Evolutionary conservation across 805 yeast genomes (phyloP).

Genomic region (Candida ulmi): DNA sequence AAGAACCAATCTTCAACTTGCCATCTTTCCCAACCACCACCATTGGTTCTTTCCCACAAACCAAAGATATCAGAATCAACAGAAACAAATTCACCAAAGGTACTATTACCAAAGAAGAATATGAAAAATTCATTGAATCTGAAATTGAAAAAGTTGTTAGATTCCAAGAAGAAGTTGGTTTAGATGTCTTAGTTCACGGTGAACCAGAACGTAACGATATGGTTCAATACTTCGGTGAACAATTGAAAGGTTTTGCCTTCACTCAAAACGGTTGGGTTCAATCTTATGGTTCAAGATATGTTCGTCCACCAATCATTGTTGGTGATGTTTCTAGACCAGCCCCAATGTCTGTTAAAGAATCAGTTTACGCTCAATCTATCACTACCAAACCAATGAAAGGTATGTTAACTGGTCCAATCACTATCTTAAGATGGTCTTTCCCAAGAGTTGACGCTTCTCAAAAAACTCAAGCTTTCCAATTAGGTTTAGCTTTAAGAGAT

Average conservation of each 20-base stretch:
- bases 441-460: constrained; percentile 98
- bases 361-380: constrained; percentile 96
- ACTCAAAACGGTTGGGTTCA: constrained; percentile 99
- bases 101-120: constrained; percentile 88
- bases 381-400: constrained; percentile 97
- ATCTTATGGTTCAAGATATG: constrained; percentile 99
- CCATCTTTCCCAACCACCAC: constrained; percentile 99
- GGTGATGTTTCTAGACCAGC: constrained; percentile 99
- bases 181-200: constrained; percentile 98
- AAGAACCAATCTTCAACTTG: constrained; percentile 81
- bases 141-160: constrained; percentile 94
- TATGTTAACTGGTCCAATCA: constrained; percentile 99
- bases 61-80: constrained; percentile 97
- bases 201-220: constrained; percentile 99
- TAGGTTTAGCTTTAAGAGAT: constrained; percentile 96
- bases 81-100: constrained; percentile 99
- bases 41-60: constrained; percentile 99
- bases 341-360: constrained; percentile 98
- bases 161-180: constrained; percentile 99
- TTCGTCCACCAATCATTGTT: constrained; percentile 98
- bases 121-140: constrained; percentile 93
- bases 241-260: constrained; percentile 96
- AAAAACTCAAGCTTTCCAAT: constrained; percentile 91
- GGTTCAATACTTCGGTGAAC: constrained; percentile 99
- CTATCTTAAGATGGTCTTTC: constrained; percentile 99